phyloP scores from a whole-genome alignment of 768 basidiomycete species.

The Hygrophoropsis aurantiaca region DNA sequence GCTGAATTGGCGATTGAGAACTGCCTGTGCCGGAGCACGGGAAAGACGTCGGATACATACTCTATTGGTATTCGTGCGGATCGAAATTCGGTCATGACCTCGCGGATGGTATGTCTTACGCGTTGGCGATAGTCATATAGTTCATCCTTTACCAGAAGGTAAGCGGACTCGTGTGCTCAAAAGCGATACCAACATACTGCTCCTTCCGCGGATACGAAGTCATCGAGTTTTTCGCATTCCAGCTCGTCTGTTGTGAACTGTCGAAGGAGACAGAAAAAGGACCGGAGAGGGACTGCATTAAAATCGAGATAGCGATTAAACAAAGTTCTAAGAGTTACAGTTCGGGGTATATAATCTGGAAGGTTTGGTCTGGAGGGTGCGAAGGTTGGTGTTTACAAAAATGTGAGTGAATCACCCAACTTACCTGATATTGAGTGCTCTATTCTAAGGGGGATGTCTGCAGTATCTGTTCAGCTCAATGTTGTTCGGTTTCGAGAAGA shows the following conservation, averaged over 20 bases:
- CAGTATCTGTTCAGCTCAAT: slow-evolving; percentile 64
- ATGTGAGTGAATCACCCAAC: too few relatives aligned
- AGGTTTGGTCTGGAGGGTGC: slow-evolving; percentile 60
- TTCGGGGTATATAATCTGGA: slow-evolving; percentile 59
- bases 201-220: slow-evolving; percentile 74
- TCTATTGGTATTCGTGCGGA: slow-evolving; percentile 68
- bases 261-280: slow-evolving; percentile 81
- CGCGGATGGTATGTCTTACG: slow-evolving; percentile 78
- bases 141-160: slow-evolving; percentile 65
- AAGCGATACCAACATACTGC: slow-evolving; percentile 47
- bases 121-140: slow-evolving; percentile 84
- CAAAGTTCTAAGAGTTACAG: slow-evolving; percentile 66
- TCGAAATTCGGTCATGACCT: slow-evolving; percentile 87
- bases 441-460: slow-evolving; percentile 54
- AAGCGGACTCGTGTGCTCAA: neutral
- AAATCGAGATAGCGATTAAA: slow-evolving; percentile 83
- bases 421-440: slow-evolving; percentile 37
- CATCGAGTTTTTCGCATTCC: slow-evolving; percentile 81
- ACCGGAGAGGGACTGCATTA: slow-evolving; percentile 76
- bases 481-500: too few relatives aligned
- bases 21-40: slow-evolving; percentile 77
- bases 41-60: slow-evolving; percentile 89
- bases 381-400: too few relatives aligned
- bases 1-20: slow-evolving; percentile 91
- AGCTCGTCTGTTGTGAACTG: slow-evolving; percentile 76